Evolutionary conservation across 2,329 filamentous ascomycete genomes (phyloP), one percentile per base, ranked within the genome.

Genomic region (Apiospora hydei): DNA sequence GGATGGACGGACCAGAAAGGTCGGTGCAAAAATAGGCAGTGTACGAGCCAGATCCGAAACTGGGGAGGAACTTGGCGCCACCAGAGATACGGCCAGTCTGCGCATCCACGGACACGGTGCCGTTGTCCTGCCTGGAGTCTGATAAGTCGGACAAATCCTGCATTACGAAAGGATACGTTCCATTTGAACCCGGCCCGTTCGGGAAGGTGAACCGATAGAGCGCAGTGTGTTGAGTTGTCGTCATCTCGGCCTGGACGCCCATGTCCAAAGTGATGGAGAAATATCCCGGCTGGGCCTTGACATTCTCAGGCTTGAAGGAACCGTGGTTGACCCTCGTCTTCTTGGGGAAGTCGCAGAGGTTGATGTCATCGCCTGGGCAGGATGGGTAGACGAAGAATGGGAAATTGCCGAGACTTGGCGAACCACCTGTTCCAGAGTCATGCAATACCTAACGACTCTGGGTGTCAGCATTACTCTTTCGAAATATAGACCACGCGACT

Each of bases 401-500:
- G 70, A 94, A 94, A 77, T 93, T 94, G 18, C 92, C 93, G 21
- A 94, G 82, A 4, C 90, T 93, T 0, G 92, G 89, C 0, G 82
- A 81, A 10, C 85, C 85, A 30, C 89, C 89, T 0, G 88, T 90
- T 0, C 88, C 88, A 1, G 86, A 88, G 76, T 90, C 89, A 77
- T 90, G 88, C 82, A 90, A 84, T 49, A 86, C 53, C 53, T 61
- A 38, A n/a, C 53, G 7, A 10, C 26, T 21, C 30, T 21, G 16
- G 0, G 53, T 21, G 16, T 61, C 11, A 61, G 53, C 21, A 61
- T 38, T 8, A 16, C 16, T 61, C 16, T 8, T 11, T 38, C 16
- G 30, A 11, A 18, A 7, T 10, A 18, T 34, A 34, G 14, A 21
- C 30, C 16, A 21, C 8, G 30, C 10, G 6, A 21, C 16, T 10